A percentile compares a stretch with the other conserved stretches of the same genome.
Conservation (phyloP, 2,329 filamentous ascomycete species). For the Neoascochyta sp. region DNA sequence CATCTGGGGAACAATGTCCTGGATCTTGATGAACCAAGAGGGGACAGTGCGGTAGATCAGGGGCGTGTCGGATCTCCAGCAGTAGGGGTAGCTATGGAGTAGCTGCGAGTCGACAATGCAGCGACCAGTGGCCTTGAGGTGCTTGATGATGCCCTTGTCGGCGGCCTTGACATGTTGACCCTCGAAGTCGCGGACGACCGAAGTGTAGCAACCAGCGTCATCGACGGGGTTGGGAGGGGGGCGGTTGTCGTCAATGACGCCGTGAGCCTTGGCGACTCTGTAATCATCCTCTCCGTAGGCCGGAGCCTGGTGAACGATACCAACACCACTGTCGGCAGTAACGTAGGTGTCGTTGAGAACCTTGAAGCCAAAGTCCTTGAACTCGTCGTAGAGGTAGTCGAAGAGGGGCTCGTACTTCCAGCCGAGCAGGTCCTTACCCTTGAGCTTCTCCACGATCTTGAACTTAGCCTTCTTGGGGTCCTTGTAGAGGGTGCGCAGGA, state of each 20-base stretch:
- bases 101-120: conserved; percentile 82
- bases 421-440: conserved; percentile 78
- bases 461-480: conserved; percentile 94
- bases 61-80: conserved; percentile 90
- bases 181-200: conserved; percentile 72
- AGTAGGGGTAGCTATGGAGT: conserved; percentile 89
- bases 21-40: conserved; percentile 91
- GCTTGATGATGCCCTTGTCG: conserved; percentile 89
- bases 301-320: conserved; percentile 89
- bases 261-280: conserved; percentile 70
- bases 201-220: conserved; percentile 74
- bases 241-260: conserved; percentile 71
- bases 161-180: conserved; percentile 89
- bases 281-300: conserved; percentile 98
- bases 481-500: conserved; percentile 82
- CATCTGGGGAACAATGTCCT: conserved; percentile 79
- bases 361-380: conserved; percentile 78
- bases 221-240: conserved; percentile 90
- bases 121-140: conserved; percentile 72
- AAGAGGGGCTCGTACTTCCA: conserved; percentile 90
- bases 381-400: conserved; percentile 83
- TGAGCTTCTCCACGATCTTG: conserved; percentile 73
- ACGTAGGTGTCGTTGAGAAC: conserved; percentile 84
- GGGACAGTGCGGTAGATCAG: conserved; percentile 90
- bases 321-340: conserved; percentile 83